Base-by-base conservation (phyloP, 1,139 yeast species). In the Scheffersomyces parashehatae region DNA sequence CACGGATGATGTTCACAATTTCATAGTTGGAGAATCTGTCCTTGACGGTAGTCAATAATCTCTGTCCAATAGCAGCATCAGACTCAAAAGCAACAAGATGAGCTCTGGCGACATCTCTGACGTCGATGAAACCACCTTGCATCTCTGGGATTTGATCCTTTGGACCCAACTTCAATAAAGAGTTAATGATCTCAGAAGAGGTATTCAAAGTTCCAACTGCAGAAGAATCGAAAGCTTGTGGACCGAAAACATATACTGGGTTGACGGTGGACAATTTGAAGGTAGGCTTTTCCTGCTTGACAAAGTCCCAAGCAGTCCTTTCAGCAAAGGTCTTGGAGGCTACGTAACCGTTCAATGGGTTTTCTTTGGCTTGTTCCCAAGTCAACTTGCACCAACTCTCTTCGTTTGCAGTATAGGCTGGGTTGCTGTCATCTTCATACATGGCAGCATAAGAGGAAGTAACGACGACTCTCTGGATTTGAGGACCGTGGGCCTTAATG, bases 371-470 rank as follows among this genome's bases (percentile, higher is more conserved):
- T 6, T 68, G 74, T 41, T 66, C 70, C 45, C 64, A 67, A 33
- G 59, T 49, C 32, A 70, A 66, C 38, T 63, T 49, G 46, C 72
- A 73, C 77, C 77, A 73, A 40, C 65, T 59, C 3, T 59, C 36
- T 52, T 73, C 79, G 46, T 69, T 65, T 42, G 68, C 64, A 3
- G 62, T 56, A 26, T 63, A 56, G 4, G 42, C 33, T 3, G 61
- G 47, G 38, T 73, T 60, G 42, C 58, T 67, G 47, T 73, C 77
- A 46, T 70, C 75, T 2, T 48, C 64, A 10, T 67, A 69, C 5
- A 73, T 53, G 3, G 77, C 77, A 8, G 77, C 77, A 52, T 72
- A 76, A 10, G 75, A 68, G 7, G 77, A 71, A 0, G 77, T 73
- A 26, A 71, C 49, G 9, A 73, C 71, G 11, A 73, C 65, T 42